A percentile compares a stretch with the other conserved stretches of the same genome.
Evolutionary conservation across 768 basidiomycete genomes (phyloP).

Genomic region (Boletus reticulatus): DNA sequence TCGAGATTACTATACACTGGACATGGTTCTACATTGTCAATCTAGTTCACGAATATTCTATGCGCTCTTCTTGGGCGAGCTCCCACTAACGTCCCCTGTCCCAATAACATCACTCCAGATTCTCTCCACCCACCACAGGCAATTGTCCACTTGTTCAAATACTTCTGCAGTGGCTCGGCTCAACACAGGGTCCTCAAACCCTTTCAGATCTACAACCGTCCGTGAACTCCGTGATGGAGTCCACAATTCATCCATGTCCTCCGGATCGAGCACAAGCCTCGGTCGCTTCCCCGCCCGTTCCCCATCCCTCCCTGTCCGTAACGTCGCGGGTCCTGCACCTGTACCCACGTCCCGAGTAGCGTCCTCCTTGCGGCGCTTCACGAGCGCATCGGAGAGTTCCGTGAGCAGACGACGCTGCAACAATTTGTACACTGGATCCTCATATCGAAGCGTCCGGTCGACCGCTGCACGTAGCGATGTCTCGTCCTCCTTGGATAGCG

Average conservation of each 20-base stretch:
- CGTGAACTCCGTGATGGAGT: neutral
- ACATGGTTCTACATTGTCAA: too few relatives aligned
- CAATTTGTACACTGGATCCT: conserved; percentile 66
- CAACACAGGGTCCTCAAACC: conserved; percentile 66
- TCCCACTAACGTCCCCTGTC: neutral
- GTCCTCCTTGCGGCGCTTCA: conserved; percentile 14
- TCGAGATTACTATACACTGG: too few relatives aligned
- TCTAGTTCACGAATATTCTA: neutral
- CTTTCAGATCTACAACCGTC: conserved; percentile 42
- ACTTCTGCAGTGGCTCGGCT: conserved; percentile 41
- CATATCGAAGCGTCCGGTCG: conserved; percentile 55
- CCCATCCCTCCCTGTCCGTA: conserved; percentile 33
- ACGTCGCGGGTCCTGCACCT: conserved; percentile 17
- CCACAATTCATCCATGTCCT: conserved; percentile 16
- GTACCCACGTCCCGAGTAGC: neutral
- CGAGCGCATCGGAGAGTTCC: conserved; percentile 33
- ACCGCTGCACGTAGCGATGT: conserved; percentile 54
- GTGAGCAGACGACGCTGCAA: conserved; percentile 57
- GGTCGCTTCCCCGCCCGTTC: conserved; percentile 26
- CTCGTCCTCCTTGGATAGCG: conserved; percentile 44
- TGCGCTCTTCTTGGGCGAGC: neutral
- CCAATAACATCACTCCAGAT: conserved; percentile 51
- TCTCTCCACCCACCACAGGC: conserved; percentile 53
- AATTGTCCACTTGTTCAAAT: conserved; percentile 37
- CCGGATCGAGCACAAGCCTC: conserved; percentile 24